Evolutionary conservation across 164 flowering plant species (phyloP).

Genomic region (Liquidambar formosana): DNA sequence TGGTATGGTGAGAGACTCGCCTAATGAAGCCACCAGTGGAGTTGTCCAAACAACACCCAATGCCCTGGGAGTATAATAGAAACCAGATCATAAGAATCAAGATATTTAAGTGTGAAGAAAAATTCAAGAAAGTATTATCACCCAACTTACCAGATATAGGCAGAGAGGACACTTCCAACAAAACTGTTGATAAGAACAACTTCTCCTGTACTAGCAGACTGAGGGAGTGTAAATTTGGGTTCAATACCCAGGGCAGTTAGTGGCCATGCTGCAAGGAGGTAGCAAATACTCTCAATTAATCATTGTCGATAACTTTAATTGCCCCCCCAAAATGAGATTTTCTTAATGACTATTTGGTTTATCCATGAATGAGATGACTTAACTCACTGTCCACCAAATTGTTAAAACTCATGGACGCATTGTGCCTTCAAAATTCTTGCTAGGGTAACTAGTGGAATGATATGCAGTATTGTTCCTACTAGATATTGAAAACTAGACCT

Average conservation of each 20-base stretch:
- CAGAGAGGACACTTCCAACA: conserved; percentile 95
- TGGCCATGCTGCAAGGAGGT: conserved; percentile 73
- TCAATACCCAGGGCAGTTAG: conserved; percentile 91
- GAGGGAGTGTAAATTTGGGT: conserved; percentile 89
- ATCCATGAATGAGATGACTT: too few species aligned
- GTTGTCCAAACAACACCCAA: conserved; percentile 95
- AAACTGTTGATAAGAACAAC: conserved; percentile 90
- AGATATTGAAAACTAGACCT: too few species aligned
- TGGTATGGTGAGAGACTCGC: conserved; percentile 93
- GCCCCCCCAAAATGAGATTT: too few species aligned
- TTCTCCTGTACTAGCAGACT: conserved; percentile 79
- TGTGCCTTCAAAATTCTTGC: too few species aligned
- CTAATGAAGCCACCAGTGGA: conserved; percentile 84
- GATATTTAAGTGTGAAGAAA: too few species aligned
- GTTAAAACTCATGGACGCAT: too few species aligned
- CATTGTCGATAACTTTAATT: too few species aligned
- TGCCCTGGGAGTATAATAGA: conserved; percentile 52
- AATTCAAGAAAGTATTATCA: neutral
- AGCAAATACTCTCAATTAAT: neutral
- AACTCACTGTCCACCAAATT: too few species aligned
- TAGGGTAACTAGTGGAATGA: too few species aligned
- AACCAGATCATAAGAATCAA: conserved; percentile 2
- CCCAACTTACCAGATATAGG: conserved; percentile 79
- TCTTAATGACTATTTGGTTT: too few species aligned
- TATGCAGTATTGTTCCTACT: too few species aligned